Conservation (phyloP, 805 yeast species). For the Candida tallmaniae region DNA sequence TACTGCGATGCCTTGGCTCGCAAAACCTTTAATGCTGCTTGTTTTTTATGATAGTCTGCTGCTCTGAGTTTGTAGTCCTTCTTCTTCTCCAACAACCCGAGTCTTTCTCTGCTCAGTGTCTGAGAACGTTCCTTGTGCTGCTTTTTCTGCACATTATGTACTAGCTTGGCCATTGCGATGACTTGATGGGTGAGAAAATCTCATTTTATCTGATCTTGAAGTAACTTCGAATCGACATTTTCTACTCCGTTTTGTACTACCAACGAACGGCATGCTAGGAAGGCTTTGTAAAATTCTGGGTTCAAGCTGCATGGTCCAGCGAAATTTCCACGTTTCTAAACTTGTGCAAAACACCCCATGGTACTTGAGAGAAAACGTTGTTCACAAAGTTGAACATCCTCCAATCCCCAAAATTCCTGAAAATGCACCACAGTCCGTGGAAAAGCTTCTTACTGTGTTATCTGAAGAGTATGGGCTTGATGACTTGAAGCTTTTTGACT, state of each 20-base stretch:
- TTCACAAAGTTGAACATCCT: slow-evolving; percentile 2
- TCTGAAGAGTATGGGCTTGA: slow-evolving; percentile 61
- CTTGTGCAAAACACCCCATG: too few species aligned
- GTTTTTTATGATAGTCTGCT: slow-evolving; percentile 53
- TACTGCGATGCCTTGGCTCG: slow-evolving; percentile 66
- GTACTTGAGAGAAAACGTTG: slow-evolving; percentile 47
- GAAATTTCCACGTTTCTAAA: too few species aligned
- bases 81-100: slow-evolving; percentile 91
- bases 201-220: background rate
- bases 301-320: too few species aligned
- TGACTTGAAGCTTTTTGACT: slow-evolving; percentile 62
- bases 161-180: slow-evolving; percentile 75
- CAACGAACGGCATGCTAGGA: too few species aligned
- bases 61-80: slow-evolving; percentile 47
- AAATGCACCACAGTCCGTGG: slow-evolving; percentile 51
- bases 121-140: slow-evolving; percentile 96
- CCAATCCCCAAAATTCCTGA: slow-evolving; percentile 55
- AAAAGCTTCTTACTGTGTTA: slow-evolving; percentile 41
- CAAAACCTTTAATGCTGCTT: slow-evolving; percentile 63
- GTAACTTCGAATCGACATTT: too few species aligned
- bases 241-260: too few species aligned
- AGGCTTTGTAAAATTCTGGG: too few species aligned
- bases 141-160: slow-evolving; percentile 90
- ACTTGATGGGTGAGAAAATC: too few species aligned
- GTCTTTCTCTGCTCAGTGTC: slow-evolving; percentile 63